Percentiles rank a stretch among this genome's conserved stretches.
phyloP scores from a whole-genome alignment of 2,329 filamentous ascomycete genomes.

The Pseudocercospora crystallina region DNA sequence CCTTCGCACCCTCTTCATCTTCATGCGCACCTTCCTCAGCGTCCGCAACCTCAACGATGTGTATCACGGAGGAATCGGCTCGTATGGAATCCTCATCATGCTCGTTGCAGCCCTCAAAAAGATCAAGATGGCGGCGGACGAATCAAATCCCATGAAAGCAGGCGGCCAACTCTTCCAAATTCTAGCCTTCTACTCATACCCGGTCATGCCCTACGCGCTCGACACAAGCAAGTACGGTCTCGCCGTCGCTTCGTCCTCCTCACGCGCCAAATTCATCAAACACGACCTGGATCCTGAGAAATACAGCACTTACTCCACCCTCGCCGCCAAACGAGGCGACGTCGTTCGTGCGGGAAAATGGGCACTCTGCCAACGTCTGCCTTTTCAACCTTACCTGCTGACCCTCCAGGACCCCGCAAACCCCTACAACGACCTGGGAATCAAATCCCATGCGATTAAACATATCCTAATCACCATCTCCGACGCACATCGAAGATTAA shows the following conservation, averaged over 20 bases:
- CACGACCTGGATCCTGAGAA: slow-evolving; percentile 12
- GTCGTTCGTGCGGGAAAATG: slow-evolving; percentile 35
- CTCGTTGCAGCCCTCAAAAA: slow-evolving; percentile 39
- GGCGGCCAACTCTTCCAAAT: too few relatives aligned
- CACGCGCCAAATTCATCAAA: slow-evolving; percentile 41
- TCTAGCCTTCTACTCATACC: too few relatives aligned
- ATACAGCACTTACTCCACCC: background rate
- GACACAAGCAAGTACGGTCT: slow-evolving; percentile 50
- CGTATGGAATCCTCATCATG: slow-evolving; percentile 59
- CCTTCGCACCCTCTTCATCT: slow-evolving; percentile 50
- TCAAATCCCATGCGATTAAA: slow-evolving; percentile 48
- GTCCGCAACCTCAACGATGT: slow-evolving; percentile 51
- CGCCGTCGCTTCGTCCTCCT: slow-evolving; percentile 40
- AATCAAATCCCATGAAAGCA: too few relatives aligned
- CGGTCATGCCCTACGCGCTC: slow-evolving; percentile 25
- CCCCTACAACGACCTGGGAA: slow-evolving; percentile 57
- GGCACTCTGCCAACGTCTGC: slow-evolving; percentile 37
- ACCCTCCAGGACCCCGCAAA: slow-evolving; percentile 61
- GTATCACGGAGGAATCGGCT: slow-evolving; percentile 50
- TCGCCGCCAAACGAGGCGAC: slow-evolving; percentile 16
- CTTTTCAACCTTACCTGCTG: slow-evolving; percentile 44
- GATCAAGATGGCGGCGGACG: too few relatives aligned
- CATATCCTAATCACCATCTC: slow-evolving; percentile 50
- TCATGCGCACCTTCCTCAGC: slow-evolving; percentile 53
- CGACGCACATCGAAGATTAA: background rate